Evolutionary conservation across 176 grass and related monocot species (phyloP).

Genomic region (Thalia dealbata): DNA sequence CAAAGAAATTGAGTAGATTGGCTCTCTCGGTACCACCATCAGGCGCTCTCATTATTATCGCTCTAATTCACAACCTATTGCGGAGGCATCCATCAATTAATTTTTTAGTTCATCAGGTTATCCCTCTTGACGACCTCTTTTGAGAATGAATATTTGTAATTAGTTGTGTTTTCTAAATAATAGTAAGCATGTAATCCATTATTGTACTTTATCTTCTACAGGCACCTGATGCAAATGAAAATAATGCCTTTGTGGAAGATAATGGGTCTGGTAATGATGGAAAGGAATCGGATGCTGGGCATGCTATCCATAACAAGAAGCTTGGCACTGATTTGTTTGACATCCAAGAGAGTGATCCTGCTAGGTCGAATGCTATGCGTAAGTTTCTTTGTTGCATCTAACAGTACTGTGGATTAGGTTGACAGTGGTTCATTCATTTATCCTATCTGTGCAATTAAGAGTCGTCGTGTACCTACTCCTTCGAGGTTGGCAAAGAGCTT

Average conservation of each 20-base stretch:
- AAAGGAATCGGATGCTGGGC: constrained; percentile 11
- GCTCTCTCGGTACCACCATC: constrained; percentile 64
- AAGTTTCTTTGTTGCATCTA: constrained; percentile 21
- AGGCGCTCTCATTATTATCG: constrained; percentile 86
- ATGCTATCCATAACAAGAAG: constrained; percentile 20
- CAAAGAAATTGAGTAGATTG: constrained; percentile 94
- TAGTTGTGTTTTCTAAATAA: neutral
- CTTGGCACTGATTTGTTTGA: constrained; percentile 69
- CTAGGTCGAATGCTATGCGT: constrained; percentile 77
- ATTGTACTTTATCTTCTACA: constrained; percentile 15
- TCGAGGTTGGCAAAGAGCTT: neutral
- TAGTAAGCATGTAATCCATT: neutral
- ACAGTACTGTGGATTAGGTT: no score
- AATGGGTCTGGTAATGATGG: constrained; percentile 24
- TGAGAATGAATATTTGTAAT: neutral
- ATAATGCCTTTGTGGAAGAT: constrained; percentile 28
- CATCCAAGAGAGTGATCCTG: constrained; percentile 57
- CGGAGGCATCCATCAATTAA: constrained; percentile 79
- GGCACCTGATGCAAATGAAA: constrained; percentile 38
- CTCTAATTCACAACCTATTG: constrained; percentile 88
- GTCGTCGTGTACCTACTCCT: no score
- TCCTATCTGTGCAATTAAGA: no score
- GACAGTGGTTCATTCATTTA: no score
- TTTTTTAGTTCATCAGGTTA: constrained; percentile 88
- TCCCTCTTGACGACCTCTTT: neutral